Evolutionary conservation across 108 stramenopile genomes (phyloP).

Genomic region (Aurantiochytrium sp.): DNA sequence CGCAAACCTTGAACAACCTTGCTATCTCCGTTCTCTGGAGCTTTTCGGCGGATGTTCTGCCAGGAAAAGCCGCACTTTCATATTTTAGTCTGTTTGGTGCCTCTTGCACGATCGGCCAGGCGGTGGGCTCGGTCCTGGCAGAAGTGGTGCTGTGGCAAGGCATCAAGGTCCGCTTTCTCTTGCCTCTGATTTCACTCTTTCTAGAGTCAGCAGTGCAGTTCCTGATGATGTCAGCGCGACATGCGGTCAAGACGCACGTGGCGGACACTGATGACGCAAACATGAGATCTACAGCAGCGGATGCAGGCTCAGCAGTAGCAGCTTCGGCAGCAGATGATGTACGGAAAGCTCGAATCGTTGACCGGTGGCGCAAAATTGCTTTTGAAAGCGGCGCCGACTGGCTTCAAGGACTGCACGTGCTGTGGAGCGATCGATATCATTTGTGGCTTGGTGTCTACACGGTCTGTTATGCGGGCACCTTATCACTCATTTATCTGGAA

Average conservation of each 20-base stretch:
- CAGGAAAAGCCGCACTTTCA: not conserved
- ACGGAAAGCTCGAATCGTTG: no score
- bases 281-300: no score
- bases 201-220: not conserved
- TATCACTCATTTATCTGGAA: not conserved
- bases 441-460: not conserved
- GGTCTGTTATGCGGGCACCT: not conserved
- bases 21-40: not conserved
- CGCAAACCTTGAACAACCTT: not conserved
- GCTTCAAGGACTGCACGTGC: not conserved
- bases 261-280: no score
- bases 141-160: not conserved
- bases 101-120: slow-evolving; percentile 3
- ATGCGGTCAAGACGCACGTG: not conserved
- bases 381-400: not conserved
- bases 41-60: not conserved
- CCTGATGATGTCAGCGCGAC: no score
- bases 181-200: not conserved
- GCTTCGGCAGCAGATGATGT: no score
- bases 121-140: not conserved
- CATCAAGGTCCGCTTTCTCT: not conserved
- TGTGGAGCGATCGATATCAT: not conserved
- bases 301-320: no score
- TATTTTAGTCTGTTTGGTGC: slow-evolving; percentile 7
- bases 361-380: not conserved